Evolutionary conservation across 805 yeast species (phyloP).

Genomic region (Candida multigemmis): DNA sequence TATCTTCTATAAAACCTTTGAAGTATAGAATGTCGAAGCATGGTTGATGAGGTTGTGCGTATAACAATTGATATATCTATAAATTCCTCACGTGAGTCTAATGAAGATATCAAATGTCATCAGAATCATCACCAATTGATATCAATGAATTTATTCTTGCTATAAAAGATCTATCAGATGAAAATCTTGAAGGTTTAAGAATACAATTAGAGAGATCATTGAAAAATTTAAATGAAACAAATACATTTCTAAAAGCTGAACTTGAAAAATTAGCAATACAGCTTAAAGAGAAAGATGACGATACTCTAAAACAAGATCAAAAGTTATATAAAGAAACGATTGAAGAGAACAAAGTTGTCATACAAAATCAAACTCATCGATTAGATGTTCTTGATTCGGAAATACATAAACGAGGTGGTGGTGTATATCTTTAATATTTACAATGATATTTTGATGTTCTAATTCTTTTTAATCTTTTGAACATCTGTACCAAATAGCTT

Average conservation of each 20-base stretch:
- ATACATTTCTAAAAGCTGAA: constrained; percentile 35
- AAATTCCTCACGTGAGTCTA: too few species aligned
- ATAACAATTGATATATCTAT: too few species aligned
- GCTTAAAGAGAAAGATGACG: constrained; percentile 7
- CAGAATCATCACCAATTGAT: constrained; percentile 13
- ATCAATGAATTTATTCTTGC: constrained; percentile 40
- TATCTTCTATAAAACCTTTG: too few species aligned
- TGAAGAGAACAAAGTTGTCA: constrained; percentile 46
- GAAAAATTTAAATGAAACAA: constrained; percentile 42
- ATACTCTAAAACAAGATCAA: constrained; percentile 35
- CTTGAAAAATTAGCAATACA: constrained; percentile 18
- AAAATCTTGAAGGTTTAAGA: constrained; percentile 9
- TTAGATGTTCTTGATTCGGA: constrained; percentile 39
- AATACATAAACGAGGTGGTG: constrained; percentile 31
- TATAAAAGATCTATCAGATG: constrained; percentile 44
- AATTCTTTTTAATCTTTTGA: constrained; percentile 14
- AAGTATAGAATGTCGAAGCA: too few species aligned
- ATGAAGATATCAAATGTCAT: too few species aligned
- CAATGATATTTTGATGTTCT: constrained; percentile 3
- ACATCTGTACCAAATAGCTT: constrained; percentile 31
- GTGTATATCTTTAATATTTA: constrained; percentile 10
- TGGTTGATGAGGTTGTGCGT: too few species aligned
- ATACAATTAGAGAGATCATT: constrained; percentile 28
- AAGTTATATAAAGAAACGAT: constrained; percentile 46
- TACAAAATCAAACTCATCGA: constrained; percentile 40